Evolutionary conservation across 2,329 filamentous ascomycete species (phyloP), one percentile per base, ranked within the genome.

Genomic region (Colletotrichum sp.): DNA sequence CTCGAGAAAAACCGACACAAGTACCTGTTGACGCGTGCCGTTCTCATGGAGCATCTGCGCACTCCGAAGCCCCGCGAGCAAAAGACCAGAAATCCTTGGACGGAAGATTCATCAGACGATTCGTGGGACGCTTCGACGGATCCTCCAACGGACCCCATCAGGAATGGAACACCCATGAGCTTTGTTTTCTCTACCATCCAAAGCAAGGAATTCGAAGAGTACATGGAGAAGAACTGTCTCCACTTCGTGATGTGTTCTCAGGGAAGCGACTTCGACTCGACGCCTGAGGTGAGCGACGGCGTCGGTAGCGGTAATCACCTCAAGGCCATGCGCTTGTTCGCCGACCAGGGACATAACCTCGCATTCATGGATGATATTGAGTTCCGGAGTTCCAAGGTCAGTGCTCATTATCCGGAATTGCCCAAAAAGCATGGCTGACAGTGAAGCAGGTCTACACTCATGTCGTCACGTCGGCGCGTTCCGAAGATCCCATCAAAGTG

Each of bases 361-460:
- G 92, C 91, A 2, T 84, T 95, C 28, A 86, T 95, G 59, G 93
- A 95, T 75, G 89, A 88, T 39, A 81, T 94, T 13, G 89, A 92
- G 68, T 93, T 91, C 79, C 84, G 86, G 65, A 93, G 94, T 80
- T 93, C 92, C 2, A 94, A 94, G 83, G 90, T 91, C 78, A 52
- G 79, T 57, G 1, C 8, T 21, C 1, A 6, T 14, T 8, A 30
- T 14, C 4, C 21, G n/a, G 7, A 2, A 3, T 30, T 39, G 0
- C 9, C 14, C 4, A 26, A 16, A 14, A 18, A 28, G 6, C 36
- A 3, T 67, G 14, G 28, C n/a, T 43, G 14, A 55, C n/a, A 18
- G 3, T 4, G 18, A 12, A 7, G 3, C 3, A 71, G 61, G 48
- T 55, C 12, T 71, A 71, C 28, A 28, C 60, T 9, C 59, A 24